Percentiles rank a stretch among this genome's conserved stretches.
phyloP scores from a whole-genome alignment of 495 filamentous ascomycete genomes.

The Annulohypoxylon stygium region DNA sequence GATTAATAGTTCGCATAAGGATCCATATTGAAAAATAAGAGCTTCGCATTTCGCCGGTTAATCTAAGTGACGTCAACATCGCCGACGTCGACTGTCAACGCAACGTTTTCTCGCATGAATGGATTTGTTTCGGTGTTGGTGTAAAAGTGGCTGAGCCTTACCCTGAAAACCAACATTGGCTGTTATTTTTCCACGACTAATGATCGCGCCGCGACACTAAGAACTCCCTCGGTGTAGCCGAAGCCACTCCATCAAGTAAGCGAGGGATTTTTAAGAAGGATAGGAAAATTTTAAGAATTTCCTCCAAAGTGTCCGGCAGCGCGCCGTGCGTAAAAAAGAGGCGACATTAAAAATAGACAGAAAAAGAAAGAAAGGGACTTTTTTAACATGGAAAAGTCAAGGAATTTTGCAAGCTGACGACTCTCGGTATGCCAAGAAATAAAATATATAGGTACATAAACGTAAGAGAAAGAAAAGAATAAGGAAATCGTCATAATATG shows the following conservation, averaged over 20 bases:
- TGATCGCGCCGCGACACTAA: conserved; percentile 38
- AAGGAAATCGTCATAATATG: conserved; percentile 39
- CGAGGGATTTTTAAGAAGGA: conserved; percentile 37
- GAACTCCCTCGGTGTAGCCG: conserved; percentile 40
- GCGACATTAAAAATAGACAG: conserved; percentile 18
- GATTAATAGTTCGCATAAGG: conserved; percentile 25
- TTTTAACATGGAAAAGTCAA: conserved; percentile 7
- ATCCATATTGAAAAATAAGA: conserved; percentile 24
- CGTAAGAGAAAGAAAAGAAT: conserved; percentile 17
- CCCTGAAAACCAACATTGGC: conserved; percentile 38
- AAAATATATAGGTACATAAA: conserved; percentile 39
- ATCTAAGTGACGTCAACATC: conserved; percentile 40
- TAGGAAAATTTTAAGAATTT: conserved; percentile 23
- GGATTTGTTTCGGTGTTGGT: conserved; percentile 35
- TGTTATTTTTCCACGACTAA: conserved; percentile 30
- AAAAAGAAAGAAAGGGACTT: conserved; percentile 12
- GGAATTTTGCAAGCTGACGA: conserved; percentile 22
- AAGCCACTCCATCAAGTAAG: conserved; percentile 43
- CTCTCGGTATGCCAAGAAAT: conserved; percentile 19
- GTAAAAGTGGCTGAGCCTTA: conserved; percentile 45
- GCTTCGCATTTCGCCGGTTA: conserved; percentile 29
- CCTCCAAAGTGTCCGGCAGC: conserved; percentile 6
- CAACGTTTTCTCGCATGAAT: conserved; percentile 37
- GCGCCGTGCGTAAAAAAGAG: conserved; percentile 9
- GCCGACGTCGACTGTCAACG: conserved; percentile 13